These are phyloP conservation scores for Verticillium zaregamsianum DNA, from an alignment of 2,329 filamentous ascomycete genomes.

Conservation along the genomic window DNA sequence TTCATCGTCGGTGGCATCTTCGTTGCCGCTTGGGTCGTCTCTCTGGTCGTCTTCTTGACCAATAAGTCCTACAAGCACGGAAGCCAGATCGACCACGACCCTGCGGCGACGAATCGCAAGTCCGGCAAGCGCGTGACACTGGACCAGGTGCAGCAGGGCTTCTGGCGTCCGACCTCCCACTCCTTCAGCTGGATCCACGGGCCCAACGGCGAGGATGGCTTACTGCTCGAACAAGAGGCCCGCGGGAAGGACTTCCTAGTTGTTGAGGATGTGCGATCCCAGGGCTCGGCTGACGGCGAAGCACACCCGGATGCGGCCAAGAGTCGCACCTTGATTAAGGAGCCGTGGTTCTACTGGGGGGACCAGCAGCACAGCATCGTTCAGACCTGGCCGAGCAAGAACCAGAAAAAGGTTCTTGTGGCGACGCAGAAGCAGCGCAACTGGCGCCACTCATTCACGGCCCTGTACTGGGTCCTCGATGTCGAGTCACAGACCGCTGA, in stretches of 20 bases:
- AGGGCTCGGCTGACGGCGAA: conserved; percentile 23
- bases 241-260: conserved; percentile 70
- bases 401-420: conserved; percentile 84
- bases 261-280: conserved; percentile 72
- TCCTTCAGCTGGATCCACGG: conserved; percentile 74
- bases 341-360: conserved; percentile 55
- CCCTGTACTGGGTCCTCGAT: conserved; percentile 87
- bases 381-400: conserved; percentile 69
- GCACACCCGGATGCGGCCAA: conserved; percentile 30
- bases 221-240: conserved; percentile 71
- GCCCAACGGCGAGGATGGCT: conserved; percentile 72
- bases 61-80: conserved; percentile 62
- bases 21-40: conserved; percentile 63
- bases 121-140: conserved; percentile 70
- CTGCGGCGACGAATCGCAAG: conserved; percentile 58
- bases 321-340: conserved; percentile 72
- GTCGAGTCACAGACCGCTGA: conserved; percentile 74
- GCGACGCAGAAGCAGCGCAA: conserved; percentile 68
- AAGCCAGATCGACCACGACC: conserved; percentile 61
- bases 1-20: conserved; percentile 59
- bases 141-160: conserved; percentile 63
- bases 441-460: conserved; percentile 87
- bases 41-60: conserved; percentile 62
- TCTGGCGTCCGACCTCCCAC: conserved; percentile 61
- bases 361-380: conserved; percentile 51